Evolutionary conservation across 768 basidiomycete species (phyloP), one percentile per base, ranked within the genome.

Genomic region (Naganishia onofrii): DNA sequence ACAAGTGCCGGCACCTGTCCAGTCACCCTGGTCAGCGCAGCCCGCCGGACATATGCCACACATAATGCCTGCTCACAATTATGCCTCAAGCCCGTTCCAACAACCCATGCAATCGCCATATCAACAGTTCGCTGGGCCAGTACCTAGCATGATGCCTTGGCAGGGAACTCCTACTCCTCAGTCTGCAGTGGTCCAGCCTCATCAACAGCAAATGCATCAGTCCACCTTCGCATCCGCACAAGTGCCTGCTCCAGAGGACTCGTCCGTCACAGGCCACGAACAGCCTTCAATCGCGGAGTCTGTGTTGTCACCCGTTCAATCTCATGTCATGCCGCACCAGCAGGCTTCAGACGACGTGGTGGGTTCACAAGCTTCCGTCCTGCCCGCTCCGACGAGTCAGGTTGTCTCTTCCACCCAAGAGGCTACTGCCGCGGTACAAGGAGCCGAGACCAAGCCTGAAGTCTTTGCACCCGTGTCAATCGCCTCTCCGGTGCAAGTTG

Each of bases 1-100:
- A 12, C 68, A 60, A 9, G 69, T 74, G n/a, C 78, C 75, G 17
- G 31, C 34, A 10, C 38, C 55, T 26, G 70, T 28, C 19, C 23
- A 67, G 46, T 77, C 75, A 28, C 77, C 77, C 0, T 77, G 78
- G 78, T 74, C 64, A 19, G 54, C 69, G 13, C 77, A 76, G 53
- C 74, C 32, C 12, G 63, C 70, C 8, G 56, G 56, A 21, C 68
- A 60, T 28, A 21, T 63, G 34, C 56, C 19, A 34, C 70, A 28
- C 69, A 63, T 56, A 10, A 51, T 69, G 56, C 70, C 68, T 42
- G 60, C 53, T 12, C 72, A 68, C 1, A 28, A 2, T n/a, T 69
- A 29, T 63, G 44, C 46, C 32, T 26, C 54, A 12, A 69, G 60
- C 42, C 74, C 67, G 23, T 63, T 69, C 54, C 73, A 73, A 42